These are phyloP conservation scores for Tuber microsphaerosporum DNA, from an alignment of 495 filamentous ascomycete genomes.

Conservation along the genomic window DNA sequence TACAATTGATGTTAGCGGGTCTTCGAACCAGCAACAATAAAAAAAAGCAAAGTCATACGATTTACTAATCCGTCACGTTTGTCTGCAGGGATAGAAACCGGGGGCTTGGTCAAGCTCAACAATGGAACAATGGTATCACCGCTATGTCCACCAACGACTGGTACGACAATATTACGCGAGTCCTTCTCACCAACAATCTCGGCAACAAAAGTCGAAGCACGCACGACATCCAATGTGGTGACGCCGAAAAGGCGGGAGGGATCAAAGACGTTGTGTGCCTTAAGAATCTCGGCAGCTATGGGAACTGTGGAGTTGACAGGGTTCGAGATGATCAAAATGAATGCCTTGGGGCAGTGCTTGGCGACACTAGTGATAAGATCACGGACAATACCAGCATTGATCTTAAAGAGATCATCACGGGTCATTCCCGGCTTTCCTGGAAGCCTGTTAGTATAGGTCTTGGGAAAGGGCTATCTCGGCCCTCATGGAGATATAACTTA, in stretches of 20 bases:
- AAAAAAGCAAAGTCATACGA: conserved; percentile 49
- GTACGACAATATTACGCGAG: conserved; percentile 71
- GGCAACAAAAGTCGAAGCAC: conserved; percentile 92
- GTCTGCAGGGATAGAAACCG: conserved; percentile 72
- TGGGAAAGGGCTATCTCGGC: conserved; percentile 1
- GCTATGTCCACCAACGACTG: conserved; percentile 93
- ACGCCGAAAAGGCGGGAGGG: conserved; percentile 92
- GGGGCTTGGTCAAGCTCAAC: conserved; percentile 79
- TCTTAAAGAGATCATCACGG: conserved; percentile 97
- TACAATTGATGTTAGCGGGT: conserved; percentile 31
- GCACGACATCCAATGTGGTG: conserved; percentile 95
- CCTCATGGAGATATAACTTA: conserved; percentile 47
- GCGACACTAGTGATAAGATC: conserved; percentile 77
- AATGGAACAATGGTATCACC: conserved; percentile 96
- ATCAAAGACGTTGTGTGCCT: conserved; percentile 85
- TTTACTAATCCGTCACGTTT: conserved; percentile 81
- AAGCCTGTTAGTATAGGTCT: conserved; percentile 25
- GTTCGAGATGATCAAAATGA: conserved; percentile 94
- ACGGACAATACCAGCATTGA: conserved; percentile 91
- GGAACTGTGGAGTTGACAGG: conserved; percentile 98
- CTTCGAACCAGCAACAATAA: conserved; percentile 13
- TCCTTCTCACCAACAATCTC: conserved; percentile 73
- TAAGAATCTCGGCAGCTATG: conserved; percentile 92
- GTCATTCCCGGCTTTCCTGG: conserved; percentile 98
- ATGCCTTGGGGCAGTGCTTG: conserved; percentile 81